Evolutionary conservation across 2,329 filamentous ascomycete species (phyloP).

Genomic region (Colletotrichum caudatum): DNA sequence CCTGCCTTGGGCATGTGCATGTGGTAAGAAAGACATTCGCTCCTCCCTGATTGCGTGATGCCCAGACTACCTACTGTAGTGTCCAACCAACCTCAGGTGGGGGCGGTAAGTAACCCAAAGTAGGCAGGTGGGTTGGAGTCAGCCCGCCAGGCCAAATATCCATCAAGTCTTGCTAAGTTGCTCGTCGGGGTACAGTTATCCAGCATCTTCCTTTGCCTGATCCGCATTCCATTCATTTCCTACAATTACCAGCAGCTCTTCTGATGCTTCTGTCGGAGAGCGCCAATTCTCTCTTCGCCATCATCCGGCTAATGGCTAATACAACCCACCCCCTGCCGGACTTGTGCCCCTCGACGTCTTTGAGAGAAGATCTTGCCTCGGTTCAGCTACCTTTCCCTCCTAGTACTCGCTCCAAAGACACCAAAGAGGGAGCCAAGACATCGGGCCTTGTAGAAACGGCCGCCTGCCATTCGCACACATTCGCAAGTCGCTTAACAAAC

Average conservation of each 20-base stretch:
- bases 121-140: not conserved
- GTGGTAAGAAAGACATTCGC: constrained; percentile 4
- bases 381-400: constrained; percentile 26
- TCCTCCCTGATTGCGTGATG: not conserved
- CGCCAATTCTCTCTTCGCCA: constrained; percentile 13
- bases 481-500: constrained; percentile 25
- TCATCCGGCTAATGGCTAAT: not conserved
- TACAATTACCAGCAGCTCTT: not conserved
- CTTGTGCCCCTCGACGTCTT: not conserved
- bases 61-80: too few species aligned
- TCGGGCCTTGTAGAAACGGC: constrained; percentile 19
- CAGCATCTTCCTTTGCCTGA: not conserved
- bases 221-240: not conserved
- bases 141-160: not conserved
- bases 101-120: not conserved
- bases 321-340: not conserved
- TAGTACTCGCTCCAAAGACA: constrained; percentile 11
- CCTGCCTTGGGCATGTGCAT: not conserved
- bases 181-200: not conserved
- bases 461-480: constrained; percentile 24
- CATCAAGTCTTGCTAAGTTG: not conserved
- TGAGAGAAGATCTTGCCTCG: constrained; percentile 12
- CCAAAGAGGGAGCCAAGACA: constrained; percentile 39
- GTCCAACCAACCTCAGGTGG: not conserved
- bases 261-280: not conserved